phyloP scores from a whole-genome alignment of 2,329 filamentous ascomycete species.

The Colletotrichum australisinense region DNA sequence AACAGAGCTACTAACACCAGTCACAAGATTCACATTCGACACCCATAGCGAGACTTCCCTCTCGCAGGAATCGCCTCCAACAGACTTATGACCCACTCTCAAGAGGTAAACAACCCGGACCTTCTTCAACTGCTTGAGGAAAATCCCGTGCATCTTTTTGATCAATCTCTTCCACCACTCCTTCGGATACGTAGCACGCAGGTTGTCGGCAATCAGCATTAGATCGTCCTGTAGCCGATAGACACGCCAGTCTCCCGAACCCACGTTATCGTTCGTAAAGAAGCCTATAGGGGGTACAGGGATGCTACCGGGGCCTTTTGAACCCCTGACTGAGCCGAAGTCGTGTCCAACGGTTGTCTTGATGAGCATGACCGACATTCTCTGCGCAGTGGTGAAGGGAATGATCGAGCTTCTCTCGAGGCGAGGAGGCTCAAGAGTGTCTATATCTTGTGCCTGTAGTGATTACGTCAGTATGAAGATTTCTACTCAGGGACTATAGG shows the following conservation, averaged over 20 bases:
- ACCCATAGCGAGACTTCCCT: neutral
- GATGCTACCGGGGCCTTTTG: neutral
- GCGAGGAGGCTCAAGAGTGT: neutral
- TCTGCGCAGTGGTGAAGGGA: neutral
- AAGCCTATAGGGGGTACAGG: neutral
- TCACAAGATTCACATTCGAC: neutral
- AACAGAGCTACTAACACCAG: neutral
- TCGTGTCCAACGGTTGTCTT: neutral
- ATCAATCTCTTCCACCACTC: neutral
- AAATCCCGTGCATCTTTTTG: neutral
- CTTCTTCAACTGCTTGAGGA: neutral
- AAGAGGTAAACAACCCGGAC: neutral
- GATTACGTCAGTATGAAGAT: no score
- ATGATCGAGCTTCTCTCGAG: neutral
- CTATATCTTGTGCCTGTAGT: no score
- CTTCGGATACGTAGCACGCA: neutral
- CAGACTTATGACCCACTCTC: neutral
- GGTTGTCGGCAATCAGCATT: neutral
- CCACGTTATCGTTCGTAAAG: neutral
- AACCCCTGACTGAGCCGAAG: neutral
- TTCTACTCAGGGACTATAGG: no score
- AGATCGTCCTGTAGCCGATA: neutral
- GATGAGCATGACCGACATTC: neutral
- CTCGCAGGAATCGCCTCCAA: neutral
- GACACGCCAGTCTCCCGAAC: neutral